Evolutionary conservation across 257 asterid species (phyloP).

Genomic region (Gardenia jasminoides): DNA sequence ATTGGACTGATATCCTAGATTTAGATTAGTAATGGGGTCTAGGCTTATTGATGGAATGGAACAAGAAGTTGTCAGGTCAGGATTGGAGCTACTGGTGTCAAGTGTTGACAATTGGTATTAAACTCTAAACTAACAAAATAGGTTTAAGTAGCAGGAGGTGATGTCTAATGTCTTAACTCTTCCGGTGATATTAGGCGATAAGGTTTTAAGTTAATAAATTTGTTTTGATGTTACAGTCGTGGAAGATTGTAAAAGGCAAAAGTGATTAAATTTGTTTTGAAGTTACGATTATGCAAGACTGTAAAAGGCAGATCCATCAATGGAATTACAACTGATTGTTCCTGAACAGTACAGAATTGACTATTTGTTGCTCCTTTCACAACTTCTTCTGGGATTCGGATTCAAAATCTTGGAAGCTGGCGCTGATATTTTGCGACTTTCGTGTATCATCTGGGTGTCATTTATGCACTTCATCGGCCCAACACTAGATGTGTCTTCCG

Average conservation of each 20-base stretch:
- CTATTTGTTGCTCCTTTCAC: no score
- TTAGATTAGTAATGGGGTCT: no score
- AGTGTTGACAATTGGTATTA: no score
- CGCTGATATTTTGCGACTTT: background rate
- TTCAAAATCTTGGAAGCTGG: background rate
- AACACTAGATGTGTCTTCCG: background rate
- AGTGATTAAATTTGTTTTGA: background rate
- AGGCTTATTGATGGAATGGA: no score
- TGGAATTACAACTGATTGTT: background rate
- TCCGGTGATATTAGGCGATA: no score
- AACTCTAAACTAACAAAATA: no score
- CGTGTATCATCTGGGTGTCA: background rate
- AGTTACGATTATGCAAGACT: background rate
- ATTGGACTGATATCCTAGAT: no score
- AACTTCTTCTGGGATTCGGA: background rate
- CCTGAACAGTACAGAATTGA: background rate
- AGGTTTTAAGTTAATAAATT: background rate
- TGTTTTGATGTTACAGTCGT: background rate
- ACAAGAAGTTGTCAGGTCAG: no score
- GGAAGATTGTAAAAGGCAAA: background rate
- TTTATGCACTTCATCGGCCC: background rate
- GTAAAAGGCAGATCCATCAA: background rate
- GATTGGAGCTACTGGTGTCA: no score
- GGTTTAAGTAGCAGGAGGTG: no score
- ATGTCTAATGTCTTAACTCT: no score